Conservation (phyloP, 495 filamentous ascomycete species). For the Penicillium lividum region DNA sequence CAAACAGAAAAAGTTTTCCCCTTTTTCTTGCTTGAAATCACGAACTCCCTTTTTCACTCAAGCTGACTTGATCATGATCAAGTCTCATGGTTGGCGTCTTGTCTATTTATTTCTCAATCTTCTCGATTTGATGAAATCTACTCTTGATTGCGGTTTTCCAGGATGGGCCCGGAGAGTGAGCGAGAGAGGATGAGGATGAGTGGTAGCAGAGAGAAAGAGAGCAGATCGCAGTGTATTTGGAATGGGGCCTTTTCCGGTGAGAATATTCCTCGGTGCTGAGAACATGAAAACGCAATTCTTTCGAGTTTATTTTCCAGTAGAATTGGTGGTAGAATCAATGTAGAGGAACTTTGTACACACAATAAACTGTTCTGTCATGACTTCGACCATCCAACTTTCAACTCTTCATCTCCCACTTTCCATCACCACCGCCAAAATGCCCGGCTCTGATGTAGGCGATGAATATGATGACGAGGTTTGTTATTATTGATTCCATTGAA, state of each 20-base stretch:
- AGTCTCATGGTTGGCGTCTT: conserved; percentile 51
- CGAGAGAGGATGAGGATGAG: conserved; percentile 18
- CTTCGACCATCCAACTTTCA: conserved; percentile 5
- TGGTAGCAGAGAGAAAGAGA: conserved; percentile 23
- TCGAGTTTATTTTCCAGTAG: conserved; percentile 1
- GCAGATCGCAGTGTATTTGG: conserved; percentile 24
- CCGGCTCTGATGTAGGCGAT: conserved; percentile 52
- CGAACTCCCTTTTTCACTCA: conserved; percentile 26
- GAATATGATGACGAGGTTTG: conserved; percentile 58
- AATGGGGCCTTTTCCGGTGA: conserved; percentile 21
- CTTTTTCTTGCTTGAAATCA: conserved; percentile 26
- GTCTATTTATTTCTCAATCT: conserved; percentile 36
- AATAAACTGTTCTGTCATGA: conserved; percentile 2
- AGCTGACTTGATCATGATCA: conserved; percentile 22
- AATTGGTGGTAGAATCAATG: neutral
- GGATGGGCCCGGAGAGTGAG: conserved; percentile 28
- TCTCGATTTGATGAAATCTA: conserved; percentile 30
- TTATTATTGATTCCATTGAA: neutral
- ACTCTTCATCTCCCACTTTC: neutral
- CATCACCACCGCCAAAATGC: conserved; percentile 34
- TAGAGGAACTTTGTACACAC: neutral
- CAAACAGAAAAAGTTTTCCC: conserved; percentile 38
- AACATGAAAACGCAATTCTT: conserved; percentile 30
- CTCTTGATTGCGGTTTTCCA: conserved; percentile 35
- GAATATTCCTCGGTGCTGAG: conserved; percentile 32